Conservation (phyloP, 768 basidiomycete genomes). For the Pholiota conissans region DNA sequence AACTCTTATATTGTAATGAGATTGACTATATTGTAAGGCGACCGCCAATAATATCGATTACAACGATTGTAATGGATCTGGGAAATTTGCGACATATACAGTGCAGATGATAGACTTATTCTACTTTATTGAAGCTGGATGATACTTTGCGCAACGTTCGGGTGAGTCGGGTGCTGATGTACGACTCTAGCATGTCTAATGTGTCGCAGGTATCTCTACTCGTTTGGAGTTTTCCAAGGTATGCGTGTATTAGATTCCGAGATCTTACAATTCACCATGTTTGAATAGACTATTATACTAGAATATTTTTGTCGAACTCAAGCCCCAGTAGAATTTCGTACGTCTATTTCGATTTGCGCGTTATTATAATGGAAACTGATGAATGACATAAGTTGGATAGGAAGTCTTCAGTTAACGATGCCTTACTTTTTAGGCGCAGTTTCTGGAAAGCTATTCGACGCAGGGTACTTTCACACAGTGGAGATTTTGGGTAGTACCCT, state of each 20-base stretch:
- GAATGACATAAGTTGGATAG: conserved; percentile 34
- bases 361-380: too few relatives aligned
- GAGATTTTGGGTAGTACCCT: conserved; percentile 18
- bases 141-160: conserved; percentile 38
- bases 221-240: conserved; percentile 30
- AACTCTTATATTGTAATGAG: too few relatives aligned
- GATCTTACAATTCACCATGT: conserved; percentile 26
- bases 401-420: conserved; percentile 44
- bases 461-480: conserved; percentile 39
- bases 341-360: too few relatives aligned
- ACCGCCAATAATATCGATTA: too few relatives aligned
- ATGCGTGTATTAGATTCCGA: background rate
- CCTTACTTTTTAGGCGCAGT: conserved; percentile 37
- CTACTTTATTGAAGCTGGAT: conserved; percentile 30
- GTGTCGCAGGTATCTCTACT: conserved; percentile 22
- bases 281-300: conserved; percentile 38
- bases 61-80: too few relatives aligned
- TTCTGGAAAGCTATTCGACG: conserved; percentile 42
- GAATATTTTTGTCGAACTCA: conserved; percentile 29
- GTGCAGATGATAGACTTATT: too few relatives aligned
- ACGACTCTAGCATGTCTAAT: conserved; percentile 1
- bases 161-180: conserved; percentile 19
- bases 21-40: too few relatives aligned
- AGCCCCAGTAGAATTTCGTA: conserved; percentile 38
- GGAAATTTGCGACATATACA: too few relatives aligned